Evolutionary conservation across 1,139 yeast genomes (phyloP), one percentile per base, ranked within the genome.

Genomic region (Cylindricascospora bacillispora): DNA sequence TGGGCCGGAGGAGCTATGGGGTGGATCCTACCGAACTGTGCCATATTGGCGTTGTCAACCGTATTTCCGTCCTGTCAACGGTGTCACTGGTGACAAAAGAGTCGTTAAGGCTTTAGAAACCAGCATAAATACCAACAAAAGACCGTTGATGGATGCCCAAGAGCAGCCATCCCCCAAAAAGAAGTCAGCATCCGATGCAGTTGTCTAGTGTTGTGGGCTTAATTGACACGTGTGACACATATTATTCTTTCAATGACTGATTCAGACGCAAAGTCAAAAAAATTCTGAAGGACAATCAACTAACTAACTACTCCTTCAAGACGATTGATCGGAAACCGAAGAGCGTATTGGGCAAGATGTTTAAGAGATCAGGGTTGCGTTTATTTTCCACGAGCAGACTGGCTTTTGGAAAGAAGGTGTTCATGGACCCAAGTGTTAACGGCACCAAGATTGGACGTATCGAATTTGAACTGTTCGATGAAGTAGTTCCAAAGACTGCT

Each of bases 1-100:
- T 11, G 83, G 86, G 0, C 68, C 62, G 15, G 26, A 51, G 2
- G 74, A 78, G 47, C 54, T 57, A 20, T 79, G 93, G 85, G 93
- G 94, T 30, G 94, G 93, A 1, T 45, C 65, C 13, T 89, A 89
- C 53, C 73, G 73, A 51, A 67, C 65, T 5, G 71, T 89, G n/a
- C 98, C 98, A 3, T 86, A 79, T 54, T 89, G 98, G 97, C 67
- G 98, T 44, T 75, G 94, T 40, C 98, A 89, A 56, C 98, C 98
- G 2, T 81, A 82, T 52, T 85, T 92, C 61, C 67, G 98, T 41
- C 73, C 77, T 6, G 93, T 82, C 1, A 67, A 81, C 50, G 95
- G 94, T 18, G 60, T 67, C 4, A 60, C 64, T 13, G 69, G 65
- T 13, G 68, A 65, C 37, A 63, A 62, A 23, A 54, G 67, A 29